Percentiles rank a stretch among this genome's conserved stretches.
Evolutionary conservation across 164 flowering plant species (phyloP).

Genomic region (Vitis riparia): DNA sequence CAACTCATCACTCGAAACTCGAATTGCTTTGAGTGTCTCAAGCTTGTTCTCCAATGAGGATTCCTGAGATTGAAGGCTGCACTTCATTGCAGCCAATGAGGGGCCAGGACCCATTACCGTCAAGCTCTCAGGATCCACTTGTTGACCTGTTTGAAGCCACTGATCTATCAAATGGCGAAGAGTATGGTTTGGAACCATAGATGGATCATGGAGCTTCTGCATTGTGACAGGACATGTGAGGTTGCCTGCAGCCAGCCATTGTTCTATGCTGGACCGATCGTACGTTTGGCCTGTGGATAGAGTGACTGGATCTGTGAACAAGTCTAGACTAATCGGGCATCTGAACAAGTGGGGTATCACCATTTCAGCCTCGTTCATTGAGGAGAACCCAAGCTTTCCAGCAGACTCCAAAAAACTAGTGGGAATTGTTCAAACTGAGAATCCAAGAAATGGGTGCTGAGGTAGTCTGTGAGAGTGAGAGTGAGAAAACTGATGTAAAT

Average conservation of each 20-base stretch:
- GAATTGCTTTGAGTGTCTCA: constrained; percentile 32
- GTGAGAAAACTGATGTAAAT: neutral
- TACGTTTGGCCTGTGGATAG: constrained; percentile 82
- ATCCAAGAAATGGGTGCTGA: constrained; percentile 7
- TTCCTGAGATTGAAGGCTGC: constrained; percentile 32
- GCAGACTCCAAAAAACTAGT: no score
- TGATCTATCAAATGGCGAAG: constrained; percentile 65
- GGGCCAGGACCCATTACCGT: constrained; percentile 16
- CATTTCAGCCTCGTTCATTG: constrained; percentile 41
- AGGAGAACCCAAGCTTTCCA: neutral
- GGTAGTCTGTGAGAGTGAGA: neutral
- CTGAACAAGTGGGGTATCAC: constrained; percentile 56
- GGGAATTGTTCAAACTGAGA: neutral
- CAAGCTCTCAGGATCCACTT: constrained; percentile 18
- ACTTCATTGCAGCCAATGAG: constrained; percentile 36
- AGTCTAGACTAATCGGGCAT: constrained; percentile 77
- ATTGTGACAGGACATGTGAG: constrained; percentile 84
- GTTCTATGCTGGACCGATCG: constrained; percentile 66
- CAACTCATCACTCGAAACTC: constrained; percentile 27
- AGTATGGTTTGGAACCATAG: constrained; percentile 73
- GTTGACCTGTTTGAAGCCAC: constrained; percentile 40
- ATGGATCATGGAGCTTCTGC: constrained; percentile 69
- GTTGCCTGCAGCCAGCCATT: constrained; percentile 71
- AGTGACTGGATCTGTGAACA: constrained; percentile 79
- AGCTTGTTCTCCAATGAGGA: constrained; percentile 27